Percentiles rank a stretch among this genome's conserved stretches.
These are phyloP conservation scores for Shiraia sp. DNA, from an alignment of 2,329 filamentous ascomycete species.

Conservation along the genomic window DNA sequence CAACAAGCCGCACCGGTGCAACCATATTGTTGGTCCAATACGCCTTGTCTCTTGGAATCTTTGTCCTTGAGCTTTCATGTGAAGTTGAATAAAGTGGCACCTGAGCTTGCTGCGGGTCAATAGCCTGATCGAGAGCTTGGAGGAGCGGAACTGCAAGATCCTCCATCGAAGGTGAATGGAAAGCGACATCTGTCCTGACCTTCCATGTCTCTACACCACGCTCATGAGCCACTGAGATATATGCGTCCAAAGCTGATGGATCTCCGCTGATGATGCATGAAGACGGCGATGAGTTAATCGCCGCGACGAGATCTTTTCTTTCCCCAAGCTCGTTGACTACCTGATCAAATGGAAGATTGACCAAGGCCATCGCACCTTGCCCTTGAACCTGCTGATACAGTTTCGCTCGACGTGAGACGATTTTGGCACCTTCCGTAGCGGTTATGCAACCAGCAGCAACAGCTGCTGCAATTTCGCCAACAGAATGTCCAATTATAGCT, in stretches of 20 bases:
- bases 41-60: conserved; percentile 26
- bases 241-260: conserved; percentile 19
- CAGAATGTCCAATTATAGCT: conserved; percentile 28
- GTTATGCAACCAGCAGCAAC: conserved; percentile 41
- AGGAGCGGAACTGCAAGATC: conserved; percentile 31
- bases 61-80: conserved; percentile 18
- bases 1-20: conserved; percentile 40
- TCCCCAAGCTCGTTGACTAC: conserved; percentile 24
- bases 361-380: conserved; percentile 35
- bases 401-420: conserved; percentile 36
- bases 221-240: conserved; percentile 15
- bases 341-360: conserved; percentile 32
- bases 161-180: conserved; percentile 44
- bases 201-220: conserved; percentile 33
- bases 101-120: conserved; percentile 18
- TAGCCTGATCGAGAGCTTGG: conserved; percentile 22
- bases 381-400: conserved; percentile 36
- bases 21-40: conserved; percentile 49
- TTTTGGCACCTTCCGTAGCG: conserved; percentile 37
- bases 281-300: conserved; percentile 42
- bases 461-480: conserved; percentile 40
- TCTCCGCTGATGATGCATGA: conserved; percentile 40
- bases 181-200: conserved; percentile 48
- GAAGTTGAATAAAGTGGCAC: conserved; percentile 42
- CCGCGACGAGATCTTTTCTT: conserved; percentile 28